Percentiles rank a stretch among this genome's conserved stretches.
phyloP scores from a whole-genome alignment of 1,284 basidiomycete species.

The Apiotrichum mycotoxinovorans region DNA sequence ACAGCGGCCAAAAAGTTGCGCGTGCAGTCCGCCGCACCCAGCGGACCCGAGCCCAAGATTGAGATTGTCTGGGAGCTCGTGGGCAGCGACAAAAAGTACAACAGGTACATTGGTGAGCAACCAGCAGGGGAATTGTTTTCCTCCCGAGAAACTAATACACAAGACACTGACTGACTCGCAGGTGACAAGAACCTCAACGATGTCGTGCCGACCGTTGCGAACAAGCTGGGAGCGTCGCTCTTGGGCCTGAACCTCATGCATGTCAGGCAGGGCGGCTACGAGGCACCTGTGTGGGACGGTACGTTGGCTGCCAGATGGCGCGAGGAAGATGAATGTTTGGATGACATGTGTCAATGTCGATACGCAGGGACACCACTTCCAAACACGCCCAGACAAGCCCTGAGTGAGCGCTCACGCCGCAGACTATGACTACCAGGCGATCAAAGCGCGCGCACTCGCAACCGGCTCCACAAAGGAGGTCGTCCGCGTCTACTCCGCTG shows the following conservation, averaged over 20 bases:
- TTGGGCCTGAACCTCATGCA: constrained; percentile 23
- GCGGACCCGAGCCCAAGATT: background rate
- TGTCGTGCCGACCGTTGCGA: constrained; percentile 11
- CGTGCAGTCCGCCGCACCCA: background rate
- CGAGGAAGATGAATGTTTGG: too few relatives aligned
- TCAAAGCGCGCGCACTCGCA: constrained; percentile 28
- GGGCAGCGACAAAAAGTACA: constrained; percentile 11
- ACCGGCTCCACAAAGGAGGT: constrained; percentile 12
- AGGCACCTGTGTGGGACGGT: constrained; percentile 36
- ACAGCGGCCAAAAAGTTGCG: constrained; percentile 10
- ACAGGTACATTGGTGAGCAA: constrained; percentile 10
- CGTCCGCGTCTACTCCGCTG: constrained; percentile 18
- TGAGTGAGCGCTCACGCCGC: background rate
- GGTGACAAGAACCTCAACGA: constrained; percentile 13
- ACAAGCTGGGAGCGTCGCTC: constrained; percentile 11
- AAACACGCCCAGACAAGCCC: background rate
- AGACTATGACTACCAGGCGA: constrained; percentile 34
- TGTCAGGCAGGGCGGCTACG: constrained; percentile 27
- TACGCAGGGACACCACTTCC: background rate
- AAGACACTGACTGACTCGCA: background rate
- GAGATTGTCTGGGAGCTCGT: constrained; percentile 17
- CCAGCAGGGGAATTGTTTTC: too few relatives aligned
- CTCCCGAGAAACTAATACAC: too few relatives aligned
- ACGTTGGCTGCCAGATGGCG: constrained; percentile 10
- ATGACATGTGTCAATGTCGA: background rate